Percentiles rank a stretch among this genome's conserved stretches.
Conservation (phyloP, 139 green algal species). For the Chlamydomonas sphaeroides region DNA sequence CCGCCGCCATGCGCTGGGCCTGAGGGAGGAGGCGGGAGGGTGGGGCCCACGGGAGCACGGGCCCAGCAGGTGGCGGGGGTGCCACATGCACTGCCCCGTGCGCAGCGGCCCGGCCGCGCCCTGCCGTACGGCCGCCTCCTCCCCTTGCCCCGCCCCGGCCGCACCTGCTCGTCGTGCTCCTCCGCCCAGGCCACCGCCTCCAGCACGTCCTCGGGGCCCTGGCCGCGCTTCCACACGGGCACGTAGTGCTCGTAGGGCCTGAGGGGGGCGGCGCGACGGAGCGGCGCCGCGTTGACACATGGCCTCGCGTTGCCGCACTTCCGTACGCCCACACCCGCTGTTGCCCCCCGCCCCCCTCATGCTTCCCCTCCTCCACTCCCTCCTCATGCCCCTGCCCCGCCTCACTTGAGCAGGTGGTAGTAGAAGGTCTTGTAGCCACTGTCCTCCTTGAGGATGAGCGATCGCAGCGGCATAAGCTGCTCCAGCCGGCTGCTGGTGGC, state of each 20-base stretch:
- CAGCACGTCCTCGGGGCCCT: slow-evolving; percentile 44
- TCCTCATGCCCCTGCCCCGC: neutral
- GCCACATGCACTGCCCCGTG: no score
- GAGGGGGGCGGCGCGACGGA: neutral
- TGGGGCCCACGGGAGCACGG: no score
- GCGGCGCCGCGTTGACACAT: neutral
- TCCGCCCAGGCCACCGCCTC: slow-evolving; percentile 30
- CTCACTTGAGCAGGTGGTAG: slow-evolving; percentile 50
- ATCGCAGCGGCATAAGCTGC: slow-evolving; percentile 50
- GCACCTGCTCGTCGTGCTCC: slow-evolving; percentile 6
- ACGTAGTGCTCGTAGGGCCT: slow-evolving; percentile 50
- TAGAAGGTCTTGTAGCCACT: slow-evolving; percentile 52
- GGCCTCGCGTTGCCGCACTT: neutral
- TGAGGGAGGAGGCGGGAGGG: neutral
- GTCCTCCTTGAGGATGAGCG: slow-evolving; percentile 53
- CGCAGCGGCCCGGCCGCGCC: no score
- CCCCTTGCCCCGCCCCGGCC: neutral
- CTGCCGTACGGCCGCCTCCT: no score
- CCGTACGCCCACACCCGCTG: no score
- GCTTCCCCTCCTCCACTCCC: neutral
- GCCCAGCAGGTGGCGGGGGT: no score
- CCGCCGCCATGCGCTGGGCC: slow-evolving; percentile 35
- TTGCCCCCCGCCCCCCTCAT: no score
- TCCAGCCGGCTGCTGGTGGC: slow-evolving; percentile 40
- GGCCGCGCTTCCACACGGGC: slow-evolving; percentile 34